Evolutionary conservation across 257 asterid species (phyloP).

Genomic region (Forsythia suspensa): DNA sequence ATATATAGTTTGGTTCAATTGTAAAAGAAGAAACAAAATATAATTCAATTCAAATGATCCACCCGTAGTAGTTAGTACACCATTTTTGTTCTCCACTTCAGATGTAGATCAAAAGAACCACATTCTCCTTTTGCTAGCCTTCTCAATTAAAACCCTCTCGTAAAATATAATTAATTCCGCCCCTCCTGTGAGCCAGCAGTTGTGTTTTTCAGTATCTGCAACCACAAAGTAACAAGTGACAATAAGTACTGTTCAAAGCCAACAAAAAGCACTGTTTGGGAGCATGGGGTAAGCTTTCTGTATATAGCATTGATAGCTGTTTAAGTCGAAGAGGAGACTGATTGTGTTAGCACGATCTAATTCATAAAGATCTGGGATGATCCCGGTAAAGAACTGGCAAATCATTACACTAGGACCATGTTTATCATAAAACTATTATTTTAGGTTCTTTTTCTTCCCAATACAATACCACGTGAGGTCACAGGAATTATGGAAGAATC

Average conservation of each 20-base stretch:
- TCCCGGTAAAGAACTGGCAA: no score
- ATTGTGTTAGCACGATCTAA: no score
- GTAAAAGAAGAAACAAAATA: not conserved
- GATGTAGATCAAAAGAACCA: not conserved
- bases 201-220: slow-evolving; percentile 63
- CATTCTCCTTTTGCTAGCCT: not conserved
- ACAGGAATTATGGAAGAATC: not conserved
- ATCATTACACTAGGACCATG: no score
- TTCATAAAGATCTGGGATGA: no score
- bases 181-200: slow-evolving; percentile 52
- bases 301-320: no score
- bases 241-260: no score
- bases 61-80: not conserved
- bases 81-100: not conserved
- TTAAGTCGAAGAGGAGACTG: no score
- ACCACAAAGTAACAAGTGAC: not conserved
- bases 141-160: not conserved
- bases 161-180: slow-evolving; percentile 26
- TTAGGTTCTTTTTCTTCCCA: no score
- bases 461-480: no score
- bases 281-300: no score
- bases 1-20: not conserved
- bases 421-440: no score
- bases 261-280: no score
- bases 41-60: not conserved